These are phyloP conservation scores for Buxus sempervirens DNA, from an alignment of 164 flowering plant genomes.

Conservation along the genomic window DNA sequence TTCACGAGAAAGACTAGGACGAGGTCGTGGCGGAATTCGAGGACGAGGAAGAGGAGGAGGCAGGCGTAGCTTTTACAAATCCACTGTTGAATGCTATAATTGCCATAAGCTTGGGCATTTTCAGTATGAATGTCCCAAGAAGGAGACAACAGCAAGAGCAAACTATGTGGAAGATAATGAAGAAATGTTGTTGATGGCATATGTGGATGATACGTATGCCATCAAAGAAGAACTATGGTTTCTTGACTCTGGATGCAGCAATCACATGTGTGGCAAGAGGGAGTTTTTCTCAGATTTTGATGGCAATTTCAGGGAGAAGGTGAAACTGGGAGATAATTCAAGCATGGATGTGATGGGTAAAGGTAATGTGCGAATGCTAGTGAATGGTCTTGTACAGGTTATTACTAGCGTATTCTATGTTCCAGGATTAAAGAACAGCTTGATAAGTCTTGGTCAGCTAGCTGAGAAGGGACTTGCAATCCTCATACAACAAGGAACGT, in stretches of 20 bases:
- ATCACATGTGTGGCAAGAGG: slow-evolving; percentile 15
- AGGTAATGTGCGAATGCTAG: background rate
- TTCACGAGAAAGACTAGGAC: background rate
- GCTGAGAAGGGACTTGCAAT: slow-evolving; percentile 12
- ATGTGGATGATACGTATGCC: background rate
- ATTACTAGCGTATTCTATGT: slow-evolving; percentile 16
- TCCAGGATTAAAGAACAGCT: slow-evolving; percentile 16
- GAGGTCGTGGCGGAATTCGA: background rate
- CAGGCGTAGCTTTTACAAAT: background rate
- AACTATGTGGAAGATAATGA: background rate
- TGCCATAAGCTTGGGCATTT: background rate
- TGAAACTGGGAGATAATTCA: slow-evolving; percentile 13
- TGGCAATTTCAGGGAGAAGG: background rate
- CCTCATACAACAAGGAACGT: background rate
- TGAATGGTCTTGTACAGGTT: background rate
- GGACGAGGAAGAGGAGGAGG: background rate
- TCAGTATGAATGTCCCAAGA: background rate
- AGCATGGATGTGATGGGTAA: slow-evolving; percentile 11
- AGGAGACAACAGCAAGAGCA: background rate
- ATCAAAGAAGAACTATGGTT: slow-evolving; percentile 3
- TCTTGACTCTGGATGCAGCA: slow-evolving; percentile 14
- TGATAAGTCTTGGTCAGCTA: slow-evolving; percentile 21
- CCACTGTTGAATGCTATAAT: background rate
- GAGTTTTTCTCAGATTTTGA: background rate
- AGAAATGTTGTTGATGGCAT: slow-evolving; percentile 15